Conservation (phyloP, 2,329 filamentous ascomycete genomes). For the Gaeumannomyces tritici region DNA sequence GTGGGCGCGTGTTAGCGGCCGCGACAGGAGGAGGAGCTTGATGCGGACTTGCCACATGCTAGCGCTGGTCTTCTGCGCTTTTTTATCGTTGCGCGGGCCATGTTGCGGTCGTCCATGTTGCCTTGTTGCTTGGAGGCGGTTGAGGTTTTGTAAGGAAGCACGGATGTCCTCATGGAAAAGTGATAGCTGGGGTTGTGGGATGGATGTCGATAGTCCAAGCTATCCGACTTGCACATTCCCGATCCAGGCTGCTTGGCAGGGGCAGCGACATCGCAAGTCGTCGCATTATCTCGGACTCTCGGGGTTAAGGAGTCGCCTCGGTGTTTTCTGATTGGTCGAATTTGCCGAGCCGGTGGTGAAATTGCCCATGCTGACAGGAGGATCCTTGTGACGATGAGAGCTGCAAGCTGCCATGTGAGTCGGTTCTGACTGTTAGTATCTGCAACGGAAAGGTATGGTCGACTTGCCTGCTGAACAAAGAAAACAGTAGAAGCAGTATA, state of each 20-base stretch:
- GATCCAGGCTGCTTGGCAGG: neutral
- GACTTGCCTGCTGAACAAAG: no score
- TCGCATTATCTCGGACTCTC: neutral
- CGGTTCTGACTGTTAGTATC: no score
- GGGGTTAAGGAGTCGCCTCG: neutral
- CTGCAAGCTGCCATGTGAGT: no score
- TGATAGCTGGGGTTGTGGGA: no score
- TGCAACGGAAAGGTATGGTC: no score
- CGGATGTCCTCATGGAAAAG: neutral
- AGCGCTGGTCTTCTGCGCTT: constrained; percentile 1
- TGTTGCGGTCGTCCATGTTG: neutral
- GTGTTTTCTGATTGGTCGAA: neutral
- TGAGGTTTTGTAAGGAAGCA: no score
- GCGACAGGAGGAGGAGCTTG: neutral
- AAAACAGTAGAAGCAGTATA: no score
- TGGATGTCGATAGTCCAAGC: neutral
- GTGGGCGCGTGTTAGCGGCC: neutral
- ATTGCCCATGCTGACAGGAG: no score
- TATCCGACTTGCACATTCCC: neutral
- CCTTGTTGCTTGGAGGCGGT: neutral
- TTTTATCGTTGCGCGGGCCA: neutral
- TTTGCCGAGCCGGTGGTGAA: neutral
- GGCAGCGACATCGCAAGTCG: no score
- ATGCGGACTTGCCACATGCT: neutral
- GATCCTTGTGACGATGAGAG: neutral